These are phyloP conservation scores for Vanrija pseudolonga DNA, from an alignment of 1,284 basidiomycete genomes.

Conservation along the genomic window DNA sequence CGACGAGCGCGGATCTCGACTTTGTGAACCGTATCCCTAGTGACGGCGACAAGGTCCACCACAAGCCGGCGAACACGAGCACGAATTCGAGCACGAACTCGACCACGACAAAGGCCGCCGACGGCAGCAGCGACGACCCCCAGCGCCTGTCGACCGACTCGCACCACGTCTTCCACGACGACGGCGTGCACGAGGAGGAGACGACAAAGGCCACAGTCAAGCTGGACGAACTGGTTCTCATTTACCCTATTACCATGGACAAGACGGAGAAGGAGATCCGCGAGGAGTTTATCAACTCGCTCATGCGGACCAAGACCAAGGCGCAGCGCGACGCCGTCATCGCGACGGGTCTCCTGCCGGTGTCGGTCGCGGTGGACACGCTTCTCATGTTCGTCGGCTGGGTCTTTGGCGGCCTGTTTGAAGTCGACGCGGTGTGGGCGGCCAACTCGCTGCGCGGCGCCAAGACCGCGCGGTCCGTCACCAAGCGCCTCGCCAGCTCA, in stretches of 20 bases:
- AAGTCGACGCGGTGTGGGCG: conserved; percentile 20
- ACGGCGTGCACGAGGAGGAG: not conserved
- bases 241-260: conserved; percentile 15
- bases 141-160: not conserved
- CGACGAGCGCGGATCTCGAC: conserved; percentile 20
- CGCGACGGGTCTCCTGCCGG: conserved; percentile 16
- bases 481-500: conserved; percentile 14
- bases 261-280: conserved; percentile 12
- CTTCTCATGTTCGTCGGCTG: conserved; percentile 20
- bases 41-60: conserved; percentile 9
- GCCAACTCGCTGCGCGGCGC: conserved; percentile 16
- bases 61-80: not conserved
- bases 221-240: conserved; percentile 21
- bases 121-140: not conserved
- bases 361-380: conserved; percentile 15
- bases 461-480: conserved; percentile 18
- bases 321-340: conserved; percentile 23
- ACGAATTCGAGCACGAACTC: not conserved
- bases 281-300: conserved; percentile 17
- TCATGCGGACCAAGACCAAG: conserved; percentile 19
- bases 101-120: not conserved
- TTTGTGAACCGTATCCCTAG: conserved; percentile 18
- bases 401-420: conserved; percentile 20
- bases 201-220: conserved; percentile 12
- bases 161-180: not conserved